These are phyloP conservation scores for Teratosphaeria gauchensis DNA, from an alignment of 2,329 filamentous ascomycete genomes.

Conservation along the genomic window DNA sequence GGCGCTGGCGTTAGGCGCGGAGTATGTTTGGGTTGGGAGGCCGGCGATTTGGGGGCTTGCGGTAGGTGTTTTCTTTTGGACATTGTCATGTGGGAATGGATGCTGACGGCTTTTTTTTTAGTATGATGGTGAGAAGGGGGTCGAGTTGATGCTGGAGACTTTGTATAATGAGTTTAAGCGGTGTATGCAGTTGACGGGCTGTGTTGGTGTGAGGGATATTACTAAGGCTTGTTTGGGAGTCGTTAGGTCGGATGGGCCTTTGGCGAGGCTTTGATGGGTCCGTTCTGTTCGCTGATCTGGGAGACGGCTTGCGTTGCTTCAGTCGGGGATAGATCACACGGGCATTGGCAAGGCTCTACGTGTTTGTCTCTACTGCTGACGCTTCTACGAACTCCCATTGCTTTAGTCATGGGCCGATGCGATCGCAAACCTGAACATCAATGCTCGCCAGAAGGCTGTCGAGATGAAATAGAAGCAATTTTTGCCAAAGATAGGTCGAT, in stretches of 20 bases:
- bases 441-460: too few relatives aligned
- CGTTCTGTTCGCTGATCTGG: background rate
- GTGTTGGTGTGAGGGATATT: constrained; percentile 26
- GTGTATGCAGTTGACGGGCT: constrained; percentile 30
- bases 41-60: constrained; percentile 43
- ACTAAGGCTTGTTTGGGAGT: constrained; percentile 23
- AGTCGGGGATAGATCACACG: too few relatives aligned
- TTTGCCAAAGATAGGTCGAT: too few relatives aligned
- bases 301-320: background rate
- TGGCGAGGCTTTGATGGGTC: constrained; percentile 21
- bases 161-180: constrained; percentile 19
- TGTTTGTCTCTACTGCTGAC: too few relatives aligned
- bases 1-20: constrained; percentile 43
- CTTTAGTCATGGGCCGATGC: too few relatives aligned
- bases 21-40: constrained; percentile 41
- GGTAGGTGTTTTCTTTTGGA: constrained; percentile 15
- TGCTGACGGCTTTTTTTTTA: constrained; percentile 7
- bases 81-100: background rate
- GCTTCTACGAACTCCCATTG: too few relatives aligned
- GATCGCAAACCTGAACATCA: too few relatives aligned
- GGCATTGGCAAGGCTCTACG: too few relatives aligned
- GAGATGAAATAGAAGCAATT: too few relatives aligned
- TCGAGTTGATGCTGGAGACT: constrained; percentile 35
- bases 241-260: constrained; percentile 21
- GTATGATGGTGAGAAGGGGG: constrained; percentile 29